Percentiles rank a stretch among this genome's conserved stretches.
phyloP scores from a whole-genome alignment of 768 basidiomycete genomes.

The Calvatia gigantea region DNA sequence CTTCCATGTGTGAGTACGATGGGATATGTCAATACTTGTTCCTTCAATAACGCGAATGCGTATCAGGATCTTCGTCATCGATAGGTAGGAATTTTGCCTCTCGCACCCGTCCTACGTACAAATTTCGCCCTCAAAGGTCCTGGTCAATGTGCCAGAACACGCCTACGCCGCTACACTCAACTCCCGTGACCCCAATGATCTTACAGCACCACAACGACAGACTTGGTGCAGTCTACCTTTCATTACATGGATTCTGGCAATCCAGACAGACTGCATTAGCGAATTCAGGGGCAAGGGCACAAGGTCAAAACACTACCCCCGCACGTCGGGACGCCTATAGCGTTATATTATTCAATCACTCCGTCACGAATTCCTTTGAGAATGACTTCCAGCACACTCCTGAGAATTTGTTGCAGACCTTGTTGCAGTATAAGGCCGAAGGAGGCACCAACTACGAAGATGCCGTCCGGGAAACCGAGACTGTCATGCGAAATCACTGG shows the following conservation, averaged over 20 bases:
- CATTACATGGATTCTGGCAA: constrained; percentile 53
- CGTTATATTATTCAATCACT: constrained; percentile 42
- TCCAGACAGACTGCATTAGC: constrained; percentile 41
- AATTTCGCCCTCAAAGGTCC: constrained; percentile 45
- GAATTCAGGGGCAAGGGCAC: constrained; percentile 8
- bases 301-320: constrained; percentile 15
- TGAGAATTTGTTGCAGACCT: constrained; percentile 34
- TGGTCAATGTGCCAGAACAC: constrained; percentile 45
- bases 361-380: constrained; percentile 20
- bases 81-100: constrained; percentile 29
- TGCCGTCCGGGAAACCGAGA: constrained; percentile 34
- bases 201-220: constrained; percentile 36
- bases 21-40: neutral
- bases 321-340: constrained; percentile 52
- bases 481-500: constrained; percentile 44
- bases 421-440: constrained; percentile 28
- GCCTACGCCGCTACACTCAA: constrained; percentile 38
- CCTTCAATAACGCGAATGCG: too few relatives aligned
- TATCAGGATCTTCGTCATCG: constrained; percentile 42
- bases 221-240: constrained; percentile 56
- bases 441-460: constrained; percentile 41
- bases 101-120: neutral
- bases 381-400: constrained; percentile 48
- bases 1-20: constrained; percentile 52
- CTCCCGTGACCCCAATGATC: constrained; percentile 22